phyloP scores from a whole-genome alignment of 495 filamentous ascomycete species.

The Sphaerosporella brunnea region DNA sequence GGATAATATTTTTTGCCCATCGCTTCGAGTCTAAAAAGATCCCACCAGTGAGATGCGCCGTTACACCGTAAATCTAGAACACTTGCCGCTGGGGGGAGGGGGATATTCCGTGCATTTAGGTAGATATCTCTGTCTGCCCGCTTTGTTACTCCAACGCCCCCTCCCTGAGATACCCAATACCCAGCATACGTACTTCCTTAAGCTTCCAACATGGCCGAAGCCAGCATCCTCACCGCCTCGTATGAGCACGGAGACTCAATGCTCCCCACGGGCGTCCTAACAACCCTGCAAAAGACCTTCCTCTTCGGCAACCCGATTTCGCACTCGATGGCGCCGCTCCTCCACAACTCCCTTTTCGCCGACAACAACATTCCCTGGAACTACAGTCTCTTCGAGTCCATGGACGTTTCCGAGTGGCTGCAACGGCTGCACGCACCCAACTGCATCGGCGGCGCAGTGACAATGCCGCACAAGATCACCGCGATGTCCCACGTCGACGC shows the following conservation, averaged over 20 bases:
- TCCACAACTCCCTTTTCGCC: conserved; percentile 49
- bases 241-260: conserved; percentile 11
- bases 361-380: conserved; percentile 41
- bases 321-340: conserved; percentile 52
- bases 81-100: no score
- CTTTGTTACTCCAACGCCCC: no score
- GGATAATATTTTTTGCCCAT: no score
- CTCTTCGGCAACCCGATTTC: conserved; percentile 39
- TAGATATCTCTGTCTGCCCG: no score
- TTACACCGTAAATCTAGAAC: no score
- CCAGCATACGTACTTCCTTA: no score
- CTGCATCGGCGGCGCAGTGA: conserved; percentile 49
- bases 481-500: conserved; percentile 52
- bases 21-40: no score
- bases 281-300: conserved; percentile 10
- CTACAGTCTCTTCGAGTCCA: conserved; percentile 40
- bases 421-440: conserved; percentile 34
- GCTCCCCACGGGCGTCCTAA: conserved; percentile 3
- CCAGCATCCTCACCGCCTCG: conserved; percentile 10
- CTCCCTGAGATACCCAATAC: no score
- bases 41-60: no score
- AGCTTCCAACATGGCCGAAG: no score
- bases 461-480: conserved; percentile 58
- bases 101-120: no score
- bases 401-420: conserved; percentile 36